phyloP scores from a whole-genome alignment of 2,329 filamentous ascomycete genomes.

The Diaporthe amygdali region DNA sequence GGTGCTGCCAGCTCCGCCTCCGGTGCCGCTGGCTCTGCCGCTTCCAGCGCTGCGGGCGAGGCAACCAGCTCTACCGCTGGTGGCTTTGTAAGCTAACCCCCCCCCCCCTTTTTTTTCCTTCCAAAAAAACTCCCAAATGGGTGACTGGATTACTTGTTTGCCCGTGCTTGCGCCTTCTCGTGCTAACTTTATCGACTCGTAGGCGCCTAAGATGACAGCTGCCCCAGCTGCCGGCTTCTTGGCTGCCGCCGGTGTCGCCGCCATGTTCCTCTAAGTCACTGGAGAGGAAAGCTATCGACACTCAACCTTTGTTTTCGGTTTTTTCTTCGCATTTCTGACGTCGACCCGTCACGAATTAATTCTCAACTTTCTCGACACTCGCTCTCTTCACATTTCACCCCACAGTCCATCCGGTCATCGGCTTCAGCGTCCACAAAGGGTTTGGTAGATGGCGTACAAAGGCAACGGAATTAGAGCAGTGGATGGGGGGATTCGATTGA shows the following conservation, averaged over 20 bases:
- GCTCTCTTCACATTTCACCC: constrained; percentile 6
- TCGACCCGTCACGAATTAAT: constrained; percentile 12
- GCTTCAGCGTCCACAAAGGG: constrained; percentile 10
- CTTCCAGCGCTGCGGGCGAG: neutral
- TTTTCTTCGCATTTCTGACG: neutral
- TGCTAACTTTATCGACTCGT: constrained; percentile 21
- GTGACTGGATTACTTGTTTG: neutral
- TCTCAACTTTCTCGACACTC: constrained; percentile 20
- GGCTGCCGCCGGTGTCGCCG: constrained; percentile 55
- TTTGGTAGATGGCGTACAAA: constrained; percentile 3
- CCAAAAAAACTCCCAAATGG: too few species aligned
- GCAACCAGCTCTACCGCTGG: constrained; percentile 26
- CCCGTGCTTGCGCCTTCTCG: too few species aligned
- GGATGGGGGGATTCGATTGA: neutral
- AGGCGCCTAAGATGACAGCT: constrained; percentile 47
- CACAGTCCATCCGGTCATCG: neutral
- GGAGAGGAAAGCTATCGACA: neutral
- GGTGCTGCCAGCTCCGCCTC: constrained; percentile 25
- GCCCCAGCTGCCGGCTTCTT: constrained; percentile 49
- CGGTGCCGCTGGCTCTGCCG: constrained; percentile 19
- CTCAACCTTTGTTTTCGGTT: neutral
- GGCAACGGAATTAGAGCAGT: constrained; percentile 11
- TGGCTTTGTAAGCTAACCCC: constrained; percentile 32
- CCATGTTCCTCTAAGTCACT: constrained; percentile 50
- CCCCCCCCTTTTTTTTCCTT: too few species aligned